phyloP scores from a whole-genome alignment of 192 early-diverging fungal species.

The Anaeromyces robustus region DNA sequence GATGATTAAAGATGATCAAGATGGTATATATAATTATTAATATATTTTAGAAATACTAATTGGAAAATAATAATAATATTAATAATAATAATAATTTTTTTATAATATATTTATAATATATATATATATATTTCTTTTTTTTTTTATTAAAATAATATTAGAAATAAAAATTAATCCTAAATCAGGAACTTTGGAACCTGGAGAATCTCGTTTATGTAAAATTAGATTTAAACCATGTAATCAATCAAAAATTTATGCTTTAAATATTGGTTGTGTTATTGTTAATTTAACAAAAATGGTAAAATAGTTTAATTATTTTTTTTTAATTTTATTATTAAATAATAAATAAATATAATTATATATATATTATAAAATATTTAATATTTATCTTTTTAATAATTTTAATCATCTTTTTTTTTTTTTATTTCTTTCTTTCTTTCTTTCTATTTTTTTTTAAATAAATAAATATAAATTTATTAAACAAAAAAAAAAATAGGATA shows the following conservation, averaged over 20 bases:
- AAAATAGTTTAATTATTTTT: background rate
- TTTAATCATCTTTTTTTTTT: no score
- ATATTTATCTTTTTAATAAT: no score
- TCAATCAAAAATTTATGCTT: constrained; percentile 11
- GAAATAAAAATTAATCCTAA: constrained; percentile 16
- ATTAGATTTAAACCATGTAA: constrained; percentile 15
- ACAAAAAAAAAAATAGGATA: background rate
- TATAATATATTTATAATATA: no score
- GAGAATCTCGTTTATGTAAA: constrained; percentile 23
- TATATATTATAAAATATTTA: no score
- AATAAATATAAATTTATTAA: background rate
- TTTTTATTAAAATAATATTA: background rate
- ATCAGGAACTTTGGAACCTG: constrained; percentile 11
- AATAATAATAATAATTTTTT: no score
- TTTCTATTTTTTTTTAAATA: no score
- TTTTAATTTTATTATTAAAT: background rate
- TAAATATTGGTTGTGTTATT: constrained; percentile 26
- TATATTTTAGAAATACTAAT: no score
- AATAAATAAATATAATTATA: no score
- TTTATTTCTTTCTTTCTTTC: no score
- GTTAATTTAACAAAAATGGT: constrained; percentile 28
- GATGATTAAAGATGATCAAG: constrained; percentile 2
- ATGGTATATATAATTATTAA: constrained; percentile 2
- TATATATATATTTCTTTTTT: constrained; percentile 3
- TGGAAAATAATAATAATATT: no score